Evolutionary conservation across 192 early-diverging fungal species (phyloP).

Genomic region (Funneliformis geosporum): DNA sequence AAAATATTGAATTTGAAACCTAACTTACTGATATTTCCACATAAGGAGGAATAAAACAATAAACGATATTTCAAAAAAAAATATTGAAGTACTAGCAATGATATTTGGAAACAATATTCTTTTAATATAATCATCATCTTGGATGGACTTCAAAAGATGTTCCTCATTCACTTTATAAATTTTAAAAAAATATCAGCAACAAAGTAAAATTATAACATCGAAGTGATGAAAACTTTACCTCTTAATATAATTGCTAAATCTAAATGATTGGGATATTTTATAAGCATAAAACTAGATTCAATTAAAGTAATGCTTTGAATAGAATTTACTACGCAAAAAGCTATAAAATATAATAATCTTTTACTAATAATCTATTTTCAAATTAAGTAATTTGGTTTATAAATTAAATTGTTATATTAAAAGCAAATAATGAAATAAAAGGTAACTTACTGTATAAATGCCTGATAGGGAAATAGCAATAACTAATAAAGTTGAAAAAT

Average conservation of each 20-base stretch:
- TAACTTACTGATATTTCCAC: not conserved
- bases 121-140: no score
- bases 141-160: no score
- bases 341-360: not conserved
- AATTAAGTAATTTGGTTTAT: not conserved
- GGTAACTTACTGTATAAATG: not conserved
- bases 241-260: no score
- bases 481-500: not conserved
- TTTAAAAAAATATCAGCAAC: no score
- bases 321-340: not conserved
- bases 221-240: no score
- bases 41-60: not conserved
- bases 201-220: no score
- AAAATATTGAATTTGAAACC: no score
- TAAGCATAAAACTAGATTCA: no score
- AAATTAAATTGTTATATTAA: not conserved
- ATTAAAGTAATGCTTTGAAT: no score
- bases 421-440: not conserved
- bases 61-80: not conserved
- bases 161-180: no score
- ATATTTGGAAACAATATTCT: no score
- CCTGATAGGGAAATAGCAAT: not conserved
- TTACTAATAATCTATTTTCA: not conserved
- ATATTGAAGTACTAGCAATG: not conserved
- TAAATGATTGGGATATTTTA: no score